Base-by-base conservation (phyloP, 805 yeast genomes). In the Ogataea trehaloabstinens region DNA sequence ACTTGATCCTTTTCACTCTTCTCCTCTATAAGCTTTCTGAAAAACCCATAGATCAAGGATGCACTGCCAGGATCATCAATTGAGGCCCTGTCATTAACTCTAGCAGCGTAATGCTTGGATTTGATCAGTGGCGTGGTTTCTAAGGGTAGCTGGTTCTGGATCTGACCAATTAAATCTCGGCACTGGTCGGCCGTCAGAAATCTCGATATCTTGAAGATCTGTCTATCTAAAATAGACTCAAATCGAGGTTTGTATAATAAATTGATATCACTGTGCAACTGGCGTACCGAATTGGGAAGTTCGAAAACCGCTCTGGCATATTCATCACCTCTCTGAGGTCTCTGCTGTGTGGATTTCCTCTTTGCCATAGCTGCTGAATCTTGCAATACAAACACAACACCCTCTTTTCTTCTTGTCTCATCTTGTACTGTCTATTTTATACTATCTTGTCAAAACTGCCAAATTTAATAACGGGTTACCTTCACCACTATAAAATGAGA, bases 21-120 rank as follows among this genome's bases (percentile, higher is more conserved):
- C 5, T 55, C 57, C 17, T 53, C 44, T 8, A 67, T 44, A 2
- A 69, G 37, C 3, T 53, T 49, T 12, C 43, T 44, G 17, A 79
- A 56, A 44, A 69, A 70, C 6, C 48, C 36, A 79, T 80, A 77
- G 22, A 78, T 51, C 5, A 55, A 48, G 4, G 52, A 51, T 0
- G 81, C 64, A 0, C 62, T 53, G 0, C 44, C 42, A 6, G 51
- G 39, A 51, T 78, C 80, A 3, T 57, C 56, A 5, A 71, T 42
- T 5, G 67, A 53, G 2, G 66, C 60, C 18, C 85, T 54, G 47
- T 78, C 85, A 46, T 80, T 80, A 30, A 67, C 68, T 27, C 85
- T 58, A 0, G 76, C 75, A 2, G 85, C 85, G 46, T 76, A 79
- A 8, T 67, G 70, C 44, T 65, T 74, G 24, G 73, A 67, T 41